Evolutionary conservation across 306 rosid species (phyloP), one percentile per base, ranked within the genome.

Genomic region (Elaeagnus macrophylla): DNA sequence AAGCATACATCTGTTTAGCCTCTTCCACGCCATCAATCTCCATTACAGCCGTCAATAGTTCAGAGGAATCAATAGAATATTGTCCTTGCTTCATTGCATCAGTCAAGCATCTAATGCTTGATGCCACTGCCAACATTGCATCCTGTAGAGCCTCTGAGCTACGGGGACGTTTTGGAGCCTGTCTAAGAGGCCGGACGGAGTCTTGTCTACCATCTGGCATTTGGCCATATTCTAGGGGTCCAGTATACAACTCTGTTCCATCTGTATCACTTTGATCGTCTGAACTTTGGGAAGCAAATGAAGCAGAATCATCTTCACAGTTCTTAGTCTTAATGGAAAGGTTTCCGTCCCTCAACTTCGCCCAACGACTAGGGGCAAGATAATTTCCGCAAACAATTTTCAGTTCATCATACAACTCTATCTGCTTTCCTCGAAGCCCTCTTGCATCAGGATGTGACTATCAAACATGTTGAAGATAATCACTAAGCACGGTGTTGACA

Each of bases 381-480:
- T 86, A 78, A 61, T 86, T 86, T 71, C 95, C 93, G 41, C 91
- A 86, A 15, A 86, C 91, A 70, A 86, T 83, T 72, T 78, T 83
- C 52, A 86, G 84, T 63, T 86, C 88, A 62, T 86, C 86, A 40
- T 74, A 86, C 85, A 86, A 83, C 79, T 86, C 91, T 64, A 86
- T 75, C 61, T 68, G 83, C 73, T 80, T 86, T 42, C 85, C 86
- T 14, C 70, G 67, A 40, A 83, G 60, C 50, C 87, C 83, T 74
- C 72, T 78, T 10, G 88, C 95, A 65, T 78, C 83, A 35, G 95
- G 86, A 58, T 70, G 86, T 62, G 75, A 86, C 95, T 86, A 61
- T 61, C 48, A 63, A 75, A 69, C 54, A 38, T 71, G 59, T 19
- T 41, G 53, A 48, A 59, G 60, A 72, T 57, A 61, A 59, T 16